Percentiles rank a stretch among this genome's conserved stretches.
These are phyloP conservation scores for Leucosporidium yakuticum DNA, from an alignment of 768 basidiomycete genomes.

Conservation along the genomic window DNA sequence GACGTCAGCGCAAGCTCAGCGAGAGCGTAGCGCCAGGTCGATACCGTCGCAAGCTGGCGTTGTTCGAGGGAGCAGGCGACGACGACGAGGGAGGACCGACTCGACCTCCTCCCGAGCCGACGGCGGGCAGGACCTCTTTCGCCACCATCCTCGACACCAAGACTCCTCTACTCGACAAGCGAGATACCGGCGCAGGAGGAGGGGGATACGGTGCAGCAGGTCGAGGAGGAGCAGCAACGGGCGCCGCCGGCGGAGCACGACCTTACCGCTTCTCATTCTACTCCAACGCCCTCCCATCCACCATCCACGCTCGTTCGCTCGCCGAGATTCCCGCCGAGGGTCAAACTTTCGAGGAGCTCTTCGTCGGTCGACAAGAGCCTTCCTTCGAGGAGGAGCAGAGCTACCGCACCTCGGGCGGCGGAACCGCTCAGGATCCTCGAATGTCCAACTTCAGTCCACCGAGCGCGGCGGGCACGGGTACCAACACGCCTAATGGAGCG, in stretches of 20 bases:
- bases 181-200: constrained; percentile 36
- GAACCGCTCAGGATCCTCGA: constrained; percentile 12
- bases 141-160: constrained; percentile 44
- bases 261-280: constrained; percentile 99
- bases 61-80: constrained; percentile 64
- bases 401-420: constrained; percentile 12
- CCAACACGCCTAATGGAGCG: constrained; percentile 30
- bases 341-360: constrained; percentile 86
- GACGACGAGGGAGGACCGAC: constrained; percentile 8
- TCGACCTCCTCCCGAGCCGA: constrained; percentile 38
- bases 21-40: constrained; percentile 61
- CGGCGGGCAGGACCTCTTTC: constrained; percentile 7
- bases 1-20: constrained; percentile 79
- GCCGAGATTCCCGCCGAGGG: constrained; percentile 90
- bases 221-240: constrained; percentile 45
- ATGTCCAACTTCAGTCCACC: not conserved
- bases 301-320: constrained; percentile 88
- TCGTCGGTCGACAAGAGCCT: constrained; percentile 46
- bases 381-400: constrained; percentile 28
- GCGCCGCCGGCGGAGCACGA: constrained; percentile 54
- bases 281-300: constrained; percentile 81
- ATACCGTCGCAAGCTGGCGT: constrained; percentile 70
- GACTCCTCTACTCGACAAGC: constrained; percentile 40
- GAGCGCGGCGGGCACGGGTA: constrained; percentile 4
- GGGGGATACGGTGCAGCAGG: constrained; percentile 29